Evolutionary conservation across 148 eudicot species (phyloP), one percentile per base, ranked within the genome.

Genomic region (Amaranthus palmeri): DNA sequence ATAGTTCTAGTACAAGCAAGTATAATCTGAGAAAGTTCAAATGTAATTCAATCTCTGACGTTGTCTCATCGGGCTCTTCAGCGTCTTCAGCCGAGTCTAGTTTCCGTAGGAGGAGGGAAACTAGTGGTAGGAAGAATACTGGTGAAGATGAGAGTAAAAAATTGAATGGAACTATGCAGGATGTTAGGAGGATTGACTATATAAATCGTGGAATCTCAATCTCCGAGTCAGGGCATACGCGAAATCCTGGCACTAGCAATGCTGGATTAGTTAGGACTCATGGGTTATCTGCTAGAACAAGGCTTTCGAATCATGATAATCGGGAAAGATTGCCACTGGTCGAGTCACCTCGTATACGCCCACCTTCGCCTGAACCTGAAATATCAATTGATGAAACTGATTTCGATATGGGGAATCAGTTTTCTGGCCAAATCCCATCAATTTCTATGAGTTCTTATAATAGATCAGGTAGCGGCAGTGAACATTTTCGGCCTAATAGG

Each of bases 71-170:
- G 13, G 86, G 87, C 11, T 78, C 79, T 65, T 83, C 95, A 63
- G 83, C 90, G 3, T 79, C 91, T 45, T 70, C 82, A 25, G 36
- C 36, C 2, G 84, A 88, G 57, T 66, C 93, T 59, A 82, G 71
- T 72, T 25, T 71, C 52, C 74, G 69, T 70, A 79, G 69, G 57
- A 85, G 76, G 74, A 84, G 76, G 71, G 88, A 84, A 54, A 74
- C 73, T 54, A 76, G 82, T 61, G 80, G 82, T 58, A 86, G 81
- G 86, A 89, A 86, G 85, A 88, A 86, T 83, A 74, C 66, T 62
- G 76, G 85, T 68, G 88, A 89, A 73, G 84, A 84, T 48, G 93
- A 85, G 80, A 85, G 77, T 9, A 90, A 86, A 83, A 89, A 81
- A 77, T 80, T 64, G 9, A 87, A 58, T 69, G 82, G 85, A 7